These are phyloP conservation scores for Spergularia azorica DNA, from an alignment of 179 eudicot genomes.

Conservation along the genomic window DNA sequence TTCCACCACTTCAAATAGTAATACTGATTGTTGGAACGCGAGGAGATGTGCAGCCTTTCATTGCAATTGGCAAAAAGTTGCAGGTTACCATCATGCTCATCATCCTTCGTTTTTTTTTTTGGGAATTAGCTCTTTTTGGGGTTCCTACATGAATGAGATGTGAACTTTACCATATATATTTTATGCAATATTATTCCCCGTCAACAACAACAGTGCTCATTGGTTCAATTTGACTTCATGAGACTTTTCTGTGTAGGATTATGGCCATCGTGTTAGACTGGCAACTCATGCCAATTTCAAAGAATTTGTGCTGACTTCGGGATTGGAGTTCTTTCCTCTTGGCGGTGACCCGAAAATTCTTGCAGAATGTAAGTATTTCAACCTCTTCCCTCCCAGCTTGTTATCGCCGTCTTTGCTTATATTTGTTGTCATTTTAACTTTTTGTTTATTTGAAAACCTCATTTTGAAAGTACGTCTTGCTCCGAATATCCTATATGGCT, in stretches of 20 bases:
- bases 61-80: constrained; percentile 76
- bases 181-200: not conserved
- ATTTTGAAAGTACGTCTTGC: not conserved
- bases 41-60: constrained; percentile 95
- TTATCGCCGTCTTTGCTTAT: not conserved
- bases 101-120: not conserved
- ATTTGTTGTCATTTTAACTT: not conserved
- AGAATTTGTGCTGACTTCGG: constrained; percentile 76
- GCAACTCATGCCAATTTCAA: constrained; percentile 86
- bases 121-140: not conserved
- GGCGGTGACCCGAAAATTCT: constrained; percentile 93
- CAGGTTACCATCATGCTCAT: constrained; percentile 47
- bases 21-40: constrained; percentile 92
- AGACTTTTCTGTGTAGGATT: constrained; percentile 52
- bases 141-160: not conserved
- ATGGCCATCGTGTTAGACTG: constrained; percentile 85
- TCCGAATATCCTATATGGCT: not conserved
- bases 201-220: not conserved
- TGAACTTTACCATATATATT: not conserved
- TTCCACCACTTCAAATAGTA: constrained; percentile 78
- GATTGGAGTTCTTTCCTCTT: constrained; percentile 86
- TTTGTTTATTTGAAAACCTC: not conserved
- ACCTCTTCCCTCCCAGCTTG: not conserved
- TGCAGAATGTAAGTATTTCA: constrained; percentile 50
- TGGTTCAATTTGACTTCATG: not conserved